phyloP scores from a whole-genome alignment of 169 alveolate genomes.

The Cryptosporidium felis region DNA sequence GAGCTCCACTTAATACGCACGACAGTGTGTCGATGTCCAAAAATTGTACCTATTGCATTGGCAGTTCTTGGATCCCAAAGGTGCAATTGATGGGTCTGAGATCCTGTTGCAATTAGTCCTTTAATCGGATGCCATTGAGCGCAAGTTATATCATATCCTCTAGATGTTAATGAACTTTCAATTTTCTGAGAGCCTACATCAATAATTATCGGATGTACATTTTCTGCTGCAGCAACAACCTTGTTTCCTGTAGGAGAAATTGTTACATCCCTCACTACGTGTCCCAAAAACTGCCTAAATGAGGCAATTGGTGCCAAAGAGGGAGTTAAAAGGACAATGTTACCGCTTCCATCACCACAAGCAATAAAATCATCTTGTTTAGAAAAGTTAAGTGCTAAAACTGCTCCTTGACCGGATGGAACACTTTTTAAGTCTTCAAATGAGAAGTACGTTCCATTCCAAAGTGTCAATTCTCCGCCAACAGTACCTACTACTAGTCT shows the following conservation, averaged over 20 bases:
- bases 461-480: slow-evolving; percentile 85
- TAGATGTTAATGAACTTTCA: slow-evolving; percentile 45
- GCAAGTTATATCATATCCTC: slow-evolving; percentile 78
- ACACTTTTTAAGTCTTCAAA: slow-evolving; percentile 87
- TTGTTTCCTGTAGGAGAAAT: slow-evolving; percentile 69
- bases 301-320: slow-evolving; percentile 70
- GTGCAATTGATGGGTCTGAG: slow-evolving; percentile 82
- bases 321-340: slow-evolving; percentile 53
- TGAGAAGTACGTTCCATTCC: slow-evolving; percentile 85
- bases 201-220: slow-evolving; percentile 65
- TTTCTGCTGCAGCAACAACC: slow-evolving; percentile 68
- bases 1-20: slow-evolving; percentile 73
- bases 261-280: slow-evolving; percentile 70
- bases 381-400: slow-evolving; percentile 57
- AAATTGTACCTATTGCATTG: slow-evolving; percentile 81
- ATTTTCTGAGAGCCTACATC: slow-evolving; percentile 70
- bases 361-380: slow-evolving; percentile 69
- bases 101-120: slow-evolving; percentile 85
- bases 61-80: slow-evolving; percentile 85
- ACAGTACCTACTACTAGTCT: slow-evolving; percentile 87
- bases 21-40: slow-evolving; percentile 85
- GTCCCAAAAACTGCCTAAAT: slow-evolving; percentile 66
- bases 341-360: slow-evolving; percentile 71
- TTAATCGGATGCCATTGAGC: slow-evolving; percentile 86
- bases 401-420: slow-evolving; percentile 71